Base-by-base conservation (phyloP, 352 stramenopile genomes). In the Globisporangium recalcitrans region DNA sequence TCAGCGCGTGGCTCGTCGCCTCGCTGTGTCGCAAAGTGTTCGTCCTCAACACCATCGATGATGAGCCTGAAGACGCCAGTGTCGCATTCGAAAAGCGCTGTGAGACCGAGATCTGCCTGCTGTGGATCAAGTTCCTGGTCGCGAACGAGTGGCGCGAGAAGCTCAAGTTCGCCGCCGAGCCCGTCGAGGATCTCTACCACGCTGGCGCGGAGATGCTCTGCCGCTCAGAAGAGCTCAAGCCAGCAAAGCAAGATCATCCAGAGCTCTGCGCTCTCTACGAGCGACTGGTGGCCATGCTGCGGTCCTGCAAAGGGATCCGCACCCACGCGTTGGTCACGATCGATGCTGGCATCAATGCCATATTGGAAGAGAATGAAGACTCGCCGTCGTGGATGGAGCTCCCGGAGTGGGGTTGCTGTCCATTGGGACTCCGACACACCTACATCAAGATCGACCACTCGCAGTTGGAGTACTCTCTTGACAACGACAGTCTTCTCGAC, bases 121-220 rank as follows among this genome's bases (percentile, higher is more conserved):
- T 72, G 19, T 90, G 79, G 80, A 80, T 88, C 62, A 80, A 87
- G 46, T 75, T 84, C 21, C 65, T 90, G 60, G 62, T 81, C 22
- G 78, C 75, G 49, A 87, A 87, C 59, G 77, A 86, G 31, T 90
- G 82, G 72, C 78, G 82, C 14, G 78, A 88, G 46, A 71, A 68
- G 42, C 59, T 89, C 42, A 84, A 82, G 74, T 84, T 87, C 52
- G 75, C 75, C 0, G 76, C 72, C 14, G 78, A 72, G 6, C 75
- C 77, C 4, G 68, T 88, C 60, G 77, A 90, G 54, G 74, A 86
- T 58, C 68, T 92, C 42, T 90, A 87, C 38, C 65, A 67, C 48
- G 77, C 69, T 14, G 82, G 80, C 4, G 80, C 80, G 26, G 72
- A 80, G 38, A 74, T 90, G 72, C 75, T 92, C 31, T 71, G 55